These are phyloP conservation scores for Irpex sp. DNA, from an alignment of 1,284 basidiomycete species.

Conservation along the genomic window DNA sequence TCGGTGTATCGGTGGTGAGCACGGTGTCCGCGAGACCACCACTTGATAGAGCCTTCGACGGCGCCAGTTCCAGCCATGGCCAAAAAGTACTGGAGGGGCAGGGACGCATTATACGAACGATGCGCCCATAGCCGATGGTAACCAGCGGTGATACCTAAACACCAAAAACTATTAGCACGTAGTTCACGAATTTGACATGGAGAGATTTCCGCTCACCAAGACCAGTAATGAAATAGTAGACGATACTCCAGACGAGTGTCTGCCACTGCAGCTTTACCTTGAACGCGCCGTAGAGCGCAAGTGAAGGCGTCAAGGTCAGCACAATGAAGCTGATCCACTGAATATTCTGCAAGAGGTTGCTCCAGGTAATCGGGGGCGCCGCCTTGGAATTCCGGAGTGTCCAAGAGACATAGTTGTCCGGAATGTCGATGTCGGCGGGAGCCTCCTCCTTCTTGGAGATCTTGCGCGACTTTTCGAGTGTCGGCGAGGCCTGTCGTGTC, in stretches of 20 bases:
- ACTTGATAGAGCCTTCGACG: constrained; percentile 88
- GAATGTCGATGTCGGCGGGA: constrained; percentile 67
- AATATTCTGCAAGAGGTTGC: constrained; percentile 40
- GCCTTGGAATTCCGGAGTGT: constrained; percentile 76
- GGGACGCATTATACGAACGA: constrained; percentile 85
- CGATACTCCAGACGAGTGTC: constrained; percentile 67
- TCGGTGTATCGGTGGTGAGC: constrained; percentile 95
- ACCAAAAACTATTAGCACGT: background rate
- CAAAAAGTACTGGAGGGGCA: constrained; percentile 75
- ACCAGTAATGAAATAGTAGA: constrained; percentile 87
- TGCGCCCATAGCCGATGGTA: constrained; percentile 96
- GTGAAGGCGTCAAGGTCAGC: constrained; percentile 67
- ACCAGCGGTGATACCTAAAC: constrained; percentile 63
- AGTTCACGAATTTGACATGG: constrained; percentile 14
- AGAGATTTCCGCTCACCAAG: constrained; percentile 45
- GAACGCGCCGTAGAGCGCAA: constrained; percentile 68
- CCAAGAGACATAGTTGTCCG: constrained; percentile 88
- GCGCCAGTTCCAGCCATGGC: constrained; percentile 82
- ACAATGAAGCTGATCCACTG: constrained; percentile 47
- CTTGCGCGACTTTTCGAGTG: constrained; percentile 15
- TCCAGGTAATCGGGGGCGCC: constrained; percentile 73
- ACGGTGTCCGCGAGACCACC: constrained; percentile 94
- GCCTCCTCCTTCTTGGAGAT: constrained; percentile 31
- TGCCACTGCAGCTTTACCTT: constrained; percentile 59
- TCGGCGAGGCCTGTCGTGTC: constrained; percentile 24